Evolutionary conservation across 768 basidiomycete genomes (phyloP).

Genomic region (Zangia roseola): DNA sequence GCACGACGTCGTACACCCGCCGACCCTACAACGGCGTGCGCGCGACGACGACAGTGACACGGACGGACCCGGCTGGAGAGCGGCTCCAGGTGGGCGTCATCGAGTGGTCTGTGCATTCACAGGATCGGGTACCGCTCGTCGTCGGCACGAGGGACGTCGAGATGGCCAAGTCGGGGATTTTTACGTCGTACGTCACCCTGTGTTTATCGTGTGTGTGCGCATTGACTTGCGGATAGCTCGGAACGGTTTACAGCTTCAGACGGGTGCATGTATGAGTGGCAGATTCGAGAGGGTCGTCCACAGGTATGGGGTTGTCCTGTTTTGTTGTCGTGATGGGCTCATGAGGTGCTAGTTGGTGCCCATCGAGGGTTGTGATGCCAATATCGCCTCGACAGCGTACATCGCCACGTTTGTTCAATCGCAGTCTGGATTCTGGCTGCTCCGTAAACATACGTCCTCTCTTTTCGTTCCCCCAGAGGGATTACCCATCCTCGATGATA

Average conservation of each 20-base stretch:
- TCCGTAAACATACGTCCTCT: constrained; percentile 18
- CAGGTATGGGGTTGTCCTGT: constrained; percentile 15
- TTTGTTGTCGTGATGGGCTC: background rate
- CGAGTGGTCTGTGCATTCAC: constrained; percentile 24
- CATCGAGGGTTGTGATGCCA: background rate
- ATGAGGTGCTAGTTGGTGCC: constrained; percentile 24
- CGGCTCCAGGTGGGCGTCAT: constrained; percentile 28
- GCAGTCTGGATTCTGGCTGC: constrained; percentile 7
- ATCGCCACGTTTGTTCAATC: constrained; percentile 30
- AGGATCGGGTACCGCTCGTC: constrained; percentile 12
- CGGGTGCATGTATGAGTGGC: constrained; percentile 29
- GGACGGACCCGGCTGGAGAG: constrained; percentile 19
- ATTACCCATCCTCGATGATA: constrained; percentile 32
- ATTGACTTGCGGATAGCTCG: constrained; percentile 11
- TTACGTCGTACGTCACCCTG: constrained; percentile 17
- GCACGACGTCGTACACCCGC: constrained; percentile 12
- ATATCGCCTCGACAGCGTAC: constrained; percentile 7
- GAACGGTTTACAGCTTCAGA: constrained; percentile 26
- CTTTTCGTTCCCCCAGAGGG: constrained; percentile 31
- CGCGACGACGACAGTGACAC: constrained; percentile 26
- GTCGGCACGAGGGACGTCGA: constrained; percentile 26
- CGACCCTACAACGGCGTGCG: constrained; percentile 9
- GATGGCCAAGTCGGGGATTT: constrained; percentile 24
- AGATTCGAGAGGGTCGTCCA: constrained; percentile 19
- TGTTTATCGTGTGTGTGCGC: background rate